These are phyloP conservation scores for Cladophialophora immunda DNA, from an alignment of 2,329 filamentous ascomycete species.

Conservation along the genomic window DNA sequence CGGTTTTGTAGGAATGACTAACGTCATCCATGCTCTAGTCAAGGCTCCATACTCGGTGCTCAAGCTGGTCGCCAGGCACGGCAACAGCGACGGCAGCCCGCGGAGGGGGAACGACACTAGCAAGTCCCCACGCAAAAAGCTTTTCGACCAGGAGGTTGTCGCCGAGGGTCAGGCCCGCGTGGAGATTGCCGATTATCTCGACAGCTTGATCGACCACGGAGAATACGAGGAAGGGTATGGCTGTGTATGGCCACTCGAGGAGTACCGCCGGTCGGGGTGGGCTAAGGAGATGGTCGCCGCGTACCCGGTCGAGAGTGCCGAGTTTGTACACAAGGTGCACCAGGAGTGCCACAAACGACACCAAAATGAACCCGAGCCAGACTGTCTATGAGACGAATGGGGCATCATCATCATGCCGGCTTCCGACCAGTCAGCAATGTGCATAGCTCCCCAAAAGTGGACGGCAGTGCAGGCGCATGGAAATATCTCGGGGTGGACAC, in stretches of 20 bases:
- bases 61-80: constrained; percentile 27
- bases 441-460: not conserved
- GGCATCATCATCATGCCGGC: not conserved
- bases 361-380: not conserved
- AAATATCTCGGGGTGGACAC: not conserved
- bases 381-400: not conserved
- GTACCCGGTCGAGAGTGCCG: constrained; percentile 24
- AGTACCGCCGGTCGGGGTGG: constrained; percentile 29
- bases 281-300: constrained; percentile 29
- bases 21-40: constrained; percentile 9
- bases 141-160: constrained; percentile 27
- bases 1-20: not conserved
- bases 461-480: not conserved
- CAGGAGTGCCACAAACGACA: not conserved
- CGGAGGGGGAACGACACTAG: not conserved
- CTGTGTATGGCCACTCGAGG: constrained; percentile 31
- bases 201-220: constrained; percentile 44
- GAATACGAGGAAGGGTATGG: constrained; percentile 30
- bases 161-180: constrained; percentile 57
- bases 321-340: constrained; percentile 24
- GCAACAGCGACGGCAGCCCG: not conserved
- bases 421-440: not conserved
- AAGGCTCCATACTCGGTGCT: constrained; percentile 30
- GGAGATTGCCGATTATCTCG: constrained; percentile 64
- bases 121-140: constrained; percentile 16